Base-by-base conservation (phyloP, 2,329 filamentous ascomycete genomes). In the Diaporthe citri region DNA sequence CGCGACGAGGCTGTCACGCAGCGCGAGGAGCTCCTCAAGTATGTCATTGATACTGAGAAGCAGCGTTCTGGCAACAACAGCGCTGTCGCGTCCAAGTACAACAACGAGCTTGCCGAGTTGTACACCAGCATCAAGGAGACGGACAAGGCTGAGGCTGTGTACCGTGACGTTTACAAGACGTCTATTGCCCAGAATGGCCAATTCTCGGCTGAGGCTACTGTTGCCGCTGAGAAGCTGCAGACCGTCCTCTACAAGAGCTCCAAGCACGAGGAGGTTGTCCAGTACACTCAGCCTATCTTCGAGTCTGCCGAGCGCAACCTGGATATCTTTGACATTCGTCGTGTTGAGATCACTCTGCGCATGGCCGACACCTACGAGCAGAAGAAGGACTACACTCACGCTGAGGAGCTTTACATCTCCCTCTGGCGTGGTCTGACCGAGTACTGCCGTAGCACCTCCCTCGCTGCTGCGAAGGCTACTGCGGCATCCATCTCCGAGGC, bases 341-440 rank as follows among this genome's bases (percentile, higher is more conserved):
- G 73, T 48, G 75, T 76, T 41, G 75, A 76, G 62, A 73, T 73
- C 17, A 76, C 75, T 43, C 75, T 76, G 36, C 69, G 73, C 31
- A 76, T 76, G 75, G 75, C 75, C 4, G 73, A 74, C 22, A 76
- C 75, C 46, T 76, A 75, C 28, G 75, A 76, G 73, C 74, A 75
- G 73, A 76, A 75, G 76, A 76, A 76, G 51, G 74, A 79, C 46
- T 72, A 72, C 28, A 70, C 76, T 28, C 74, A 74, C 34, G 77
- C 77, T 36, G 78, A 79, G 71, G 77, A 79, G 72, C 72, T 77
- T 20, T 79, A 78, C 70, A 75, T 79, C 59, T 76, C 76, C 22
- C 72, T 78, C n/a, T 79, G 78, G 78, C 76, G 77, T 31, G 72
- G 77, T 17, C 71, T 79, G 69, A 76, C 77, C 15, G 73, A 76